Percentiles rank a stretch among this genome's conserved stretches.
Conservation (phyloP, 345 rosid species). For the Gossypium rotundifolium region DNA sequence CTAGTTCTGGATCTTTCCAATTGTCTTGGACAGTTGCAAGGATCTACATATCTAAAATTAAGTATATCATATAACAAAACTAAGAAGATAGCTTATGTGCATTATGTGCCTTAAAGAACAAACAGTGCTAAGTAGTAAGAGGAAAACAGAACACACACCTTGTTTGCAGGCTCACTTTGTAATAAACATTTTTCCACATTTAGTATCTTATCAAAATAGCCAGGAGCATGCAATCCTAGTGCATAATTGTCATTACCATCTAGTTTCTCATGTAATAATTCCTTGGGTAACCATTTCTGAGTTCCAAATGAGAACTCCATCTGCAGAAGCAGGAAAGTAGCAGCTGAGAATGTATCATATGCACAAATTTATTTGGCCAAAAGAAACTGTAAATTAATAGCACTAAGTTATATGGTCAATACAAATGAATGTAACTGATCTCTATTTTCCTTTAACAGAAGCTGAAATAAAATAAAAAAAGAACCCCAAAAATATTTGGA, state of each 20-base stretch:
- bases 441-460: neutral
- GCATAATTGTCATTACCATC: slow-evolving; percentile 54
- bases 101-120: neutral
- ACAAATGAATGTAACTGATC: neutral
- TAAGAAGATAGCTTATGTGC: neutral
- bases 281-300: slow-evolving; percentile 69
- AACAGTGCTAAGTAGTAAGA: neutral
- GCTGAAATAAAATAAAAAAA: neutral
- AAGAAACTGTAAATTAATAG: neutral
- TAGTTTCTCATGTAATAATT: slow-evolving; percentile 43
- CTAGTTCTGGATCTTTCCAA: slow-evolving; percentile 73
- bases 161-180: slow-evolving; percentile 79
- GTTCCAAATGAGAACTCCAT: slow-evolving; percentile 95
- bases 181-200: slow-evolving; percentile 72
- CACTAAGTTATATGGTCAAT: neutral
- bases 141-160: slow-evolving; percentile 36
- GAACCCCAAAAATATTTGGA: neutral
- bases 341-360: slow-evolving; percentile 6
- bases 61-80: neutral
- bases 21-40: slow-evolving; percentile 73
- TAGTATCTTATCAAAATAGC: slow-evolving; percentile 81
- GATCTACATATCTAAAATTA: slow-evolving; percentile 37
- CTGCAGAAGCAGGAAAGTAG: slow-evolving; percentile 28
- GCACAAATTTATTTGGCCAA: neutral
- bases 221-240: slow-evolving; percentile 86